A percentile compares a stretch with the other conserved stretches of the same genome.
These are phyloP conservation scores for Sporothrix variecibatus DNA, from an alignment of 2,329 filamentous ascomycete species.

Conservation along the genomic window DNA sequence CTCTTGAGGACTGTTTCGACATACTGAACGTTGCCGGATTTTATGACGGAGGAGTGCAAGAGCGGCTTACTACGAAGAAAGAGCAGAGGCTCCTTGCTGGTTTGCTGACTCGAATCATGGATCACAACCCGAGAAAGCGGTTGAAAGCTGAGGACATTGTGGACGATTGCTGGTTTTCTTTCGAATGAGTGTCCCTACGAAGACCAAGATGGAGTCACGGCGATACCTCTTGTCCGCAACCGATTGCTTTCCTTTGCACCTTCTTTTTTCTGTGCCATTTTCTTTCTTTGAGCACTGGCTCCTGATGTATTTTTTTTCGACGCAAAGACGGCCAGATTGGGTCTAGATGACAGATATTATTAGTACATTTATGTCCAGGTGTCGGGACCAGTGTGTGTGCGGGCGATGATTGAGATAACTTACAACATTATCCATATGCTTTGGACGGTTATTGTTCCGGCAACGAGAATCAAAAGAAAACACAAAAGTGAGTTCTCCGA, in stretches of 20 bases:
- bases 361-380: neutral
- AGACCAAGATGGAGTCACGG: neutral
- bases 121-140: neutral
- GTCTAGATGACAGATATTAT: neutral
- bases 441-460: constrained; percentile 16
- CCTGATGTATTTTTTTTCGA: too few species aligned
- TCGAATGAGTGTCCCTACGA: neutral
- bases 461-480: neutral
- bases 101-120: neutral
- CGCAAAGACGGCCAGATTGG: too few species aligned
- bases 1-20: neutral
- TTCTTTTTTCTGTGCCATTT: too few species aligned
- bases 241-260: too few species aligned
- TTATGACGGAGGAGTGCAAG: neutral
- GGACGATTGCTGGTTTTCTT: neutral
- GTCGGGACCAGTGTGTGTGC: neutral
- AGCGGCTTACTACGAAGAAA: neutral
- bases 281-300: too few species aligned
- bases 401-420: neutral
- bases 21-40: neutral
- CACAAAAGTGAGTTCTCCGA: neutral
- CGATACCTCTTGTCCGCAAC: too few species aligned
- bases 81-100: neutral
- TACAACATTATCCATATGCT: neutral
- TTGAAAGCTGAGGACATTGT: neutral